Conservation (phyloP, 73 alveolate species). For the Paramecium tetraurelia region DNA sequence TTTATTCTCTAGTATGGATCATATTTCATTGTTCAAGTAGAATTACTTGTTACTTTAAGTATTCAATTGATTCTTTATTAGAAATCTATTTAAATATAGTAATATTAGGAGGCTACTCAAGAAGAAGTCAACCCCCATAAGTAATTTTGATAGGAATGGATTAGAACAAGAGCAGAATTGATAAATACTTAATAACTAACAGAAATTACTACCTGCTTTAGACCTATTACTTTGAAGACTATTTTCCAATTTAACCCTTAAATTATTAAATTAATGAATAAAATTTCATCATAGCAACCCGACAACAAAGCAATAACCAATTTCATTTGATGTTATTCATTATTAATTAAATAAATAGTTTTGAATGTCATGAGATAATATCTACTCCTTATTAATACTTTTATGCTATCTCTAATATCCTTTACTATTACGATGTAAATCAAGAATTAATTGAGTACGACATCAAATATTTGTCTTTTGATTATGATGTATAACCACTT, state of each 20-base stretch:
- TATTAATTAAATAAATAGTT: background rate
- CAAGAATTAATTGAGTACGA: background rate
- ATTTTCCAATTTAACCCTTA: background rate
- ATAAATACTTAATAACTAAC: background rate
- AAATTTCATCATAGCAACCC: background rate
- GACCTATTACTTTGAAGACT: background rate
- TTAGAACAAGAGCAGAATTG: background rate
- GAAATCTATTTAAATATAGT: background rate
- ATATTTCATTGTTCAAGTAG: background rate
- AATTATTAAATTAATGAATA: background rate
- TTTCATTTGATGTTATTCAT: background rate
- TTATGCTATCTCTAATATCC: background rate
- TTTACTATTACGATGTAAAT: background rate
- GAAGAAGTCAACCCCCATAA: background rate
- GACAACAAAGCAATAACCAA: background rate
- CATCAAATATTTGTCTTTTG: background rate
- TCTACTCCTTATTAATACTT: background rate
- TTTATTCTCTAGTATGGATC: background rate
- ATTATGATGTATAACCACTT: background rate
- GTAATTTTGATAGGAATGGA: background rate
- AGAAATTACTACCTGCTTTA: background rate
- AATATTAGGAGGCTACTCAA: background rate
- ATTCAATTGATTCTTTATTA: background rate
- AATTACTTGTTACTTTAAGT: background rate
- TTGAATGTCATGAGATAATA: background rate